Evolutionary conservation across 441 rosid genomes (phyloP).

Genomic region (Populus hybrid): DNA sequence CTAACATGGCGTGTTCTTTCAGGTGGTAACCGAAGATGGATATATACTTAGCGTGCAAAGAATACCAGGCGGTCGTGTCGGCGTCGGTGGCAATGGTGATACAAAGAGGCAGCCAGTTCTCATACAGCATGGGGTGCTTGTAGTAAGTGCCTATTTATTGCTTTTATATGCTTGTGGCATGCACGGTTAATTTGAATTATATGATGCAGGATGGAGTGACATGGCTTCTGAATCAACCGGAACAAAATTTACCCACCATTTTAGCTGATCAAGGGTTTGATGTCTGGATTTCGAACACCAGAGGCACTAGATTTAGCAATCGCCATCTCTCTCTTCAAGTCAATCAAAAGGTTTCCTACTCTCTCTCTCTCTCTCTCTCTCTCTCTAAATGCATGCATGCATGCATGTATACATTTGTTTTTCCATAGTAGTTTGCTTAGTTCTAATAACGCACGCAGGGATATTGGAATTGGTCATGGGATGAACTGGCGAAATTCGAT

Average conservation of each 20-base stretch:
- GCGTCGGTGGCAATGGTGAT: not conserved
- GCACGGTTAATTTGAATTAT: too few relatives aligned
- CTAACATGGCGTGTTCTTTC: too few relatives aligned
- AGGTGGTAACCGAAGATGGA: not conserved
- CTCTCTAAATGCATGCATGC: not conserved
- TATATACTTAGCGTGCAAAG: not conserved
- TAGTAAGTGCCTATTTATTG: not conserved
- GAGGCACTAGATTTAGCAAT: conserved; percentile 65
- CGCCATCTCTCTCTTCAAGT: conserved; percentile 48
- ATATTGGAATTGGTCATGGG: conserved; percentile 83
- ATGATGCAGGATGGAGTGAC: conserved; percentile 59
- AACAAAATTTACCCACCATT: conserved; percentile 63
- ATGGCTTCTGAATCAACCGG: conserved; percentile 68
- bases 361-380: not conserved
- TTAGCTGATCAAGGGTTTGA: conserved; percentile 72
- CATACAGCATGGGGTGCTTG: not conserved
- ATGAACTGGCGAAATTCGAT: conserved; percentile 54
- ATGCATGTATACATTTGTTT: not conserved
- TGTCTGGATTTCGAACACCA: conserved; percentile 68
- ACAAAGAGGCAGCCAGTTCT: conserved; percentile 1
- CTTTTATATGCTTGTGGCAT: not conserved
- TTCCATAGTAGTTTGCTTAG: not conserved
- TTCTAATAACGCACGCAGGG: conserved; percentile 31
- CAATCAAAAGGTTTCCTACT: conserved; percentile 25
- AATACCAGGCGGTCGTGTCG: not conserved